phyloP scores from a whole-genome alignment of 306 rosid species.

The Cyclanthera cordifolia region DNA sequence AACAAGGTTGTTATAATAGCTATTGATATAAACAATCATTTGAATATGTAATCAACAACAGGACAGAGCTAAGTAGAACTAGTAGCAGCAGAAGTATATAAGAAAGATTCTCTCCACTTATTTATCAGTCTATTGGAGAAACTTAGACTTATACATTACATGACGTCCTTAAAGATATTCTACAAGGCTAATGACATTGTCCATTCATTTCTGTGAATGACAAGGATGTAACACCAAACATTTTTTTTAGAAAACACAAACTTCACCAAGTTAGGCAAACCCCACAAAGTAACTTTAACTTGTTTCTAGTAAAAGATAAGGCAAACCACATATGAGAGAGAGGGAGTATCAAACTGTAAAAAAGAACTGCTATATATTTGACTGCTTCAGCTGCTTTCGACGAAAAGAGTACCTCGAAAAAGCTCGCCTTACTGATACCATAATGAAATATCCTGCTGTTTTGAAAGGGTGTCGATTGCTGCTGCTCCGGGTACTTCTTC shows the following conservation, averaged over 20 bases:
- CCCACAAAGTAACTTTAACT: conserved; percentile 3
- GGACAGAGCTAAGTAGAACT: conserved; percentile 6
- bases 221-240: neutral
- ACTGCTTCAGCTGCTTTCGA: conserved; percentile 10
- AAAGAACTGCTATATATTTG: neutral
- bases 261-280: conserved; percentile 11
- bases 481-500: conserved; percentile 39
- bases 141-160: conserved; percentile 12
- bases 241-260: neutral
- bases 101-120: conserved; percentile 17
- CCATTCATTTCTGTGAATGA: neutral
- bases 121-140: conserved; percentile 27
- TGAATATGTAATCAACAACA: conserved; percentile 11
- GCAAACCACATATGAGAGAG: neutral
- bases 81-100: conserved; percentile 17
- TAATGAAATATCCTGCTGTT: conserved; percentile 38
- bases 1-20: conserved; percentile 9
- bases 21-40: conserved; percentile 38
- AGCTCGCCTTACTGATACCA: conserved; percentile 34
- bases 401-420: neutral
- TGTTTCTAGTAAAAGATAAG: conserved; percentile 3
- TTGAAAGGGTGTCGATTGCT: conserved; percentile 25
- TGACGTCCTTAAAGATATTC: conserved; percentile 13
- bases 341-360: conserved; percentile 1
- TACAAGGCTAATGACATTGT: conserved; percentile 7